Conservation (phyloP, 2,329 filamentous ascomycete species). For the Xylariaceae sp. region DNA sequence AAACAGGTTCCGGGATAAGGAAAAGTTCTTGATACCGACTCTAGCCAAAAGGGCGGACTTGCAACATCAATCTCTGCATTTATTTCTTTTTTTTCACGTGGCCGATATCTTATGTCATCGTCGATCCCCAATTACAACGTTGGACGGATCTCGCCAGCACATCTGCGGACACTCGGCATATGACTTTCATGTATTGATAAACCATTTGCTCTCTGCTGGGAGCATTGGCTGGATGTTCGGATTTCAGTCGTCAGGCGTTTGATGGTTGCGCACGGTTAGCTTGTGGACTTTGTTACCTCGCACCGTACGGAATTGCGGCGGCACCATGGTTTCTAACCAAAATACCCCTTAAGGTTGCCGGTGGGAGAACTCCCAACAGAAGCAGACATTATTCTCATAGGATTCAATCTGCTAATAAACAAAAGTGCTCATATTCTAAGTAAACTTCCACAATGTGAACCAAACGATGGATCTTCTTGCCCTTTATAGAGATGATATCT, state of each 20-base stretch:
- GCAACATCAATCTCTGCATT: conserved; percentile 42
- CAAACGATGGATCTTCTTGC: conserved; percentile 15
- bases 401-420: conserved; percentile 42
- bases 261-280: conserved; percentile 42
- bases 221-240: conserved; percentile 38
- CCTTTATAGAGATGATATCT: not conserved
- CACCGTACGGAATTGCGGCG: conserved; percentile 43
- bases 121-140: conserved; percentile 20
- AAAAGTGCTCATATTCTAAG: conserved; percentile 32
- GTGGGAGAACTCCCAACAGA: conserved; percentile 36
- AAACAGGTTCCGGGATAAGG: conserved; percentile 40
- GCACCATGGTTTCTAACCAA: conserved; percentile 44
- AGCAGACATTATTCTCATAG: conserved; percentile 41
- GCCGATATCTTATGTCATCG: conserved; percentile 26
- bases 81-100: conserved; percentile 29
- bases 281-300: conserved; percentile 38
- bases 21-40: conserved; percentile 42
- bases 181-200: conserved; percentile 44
- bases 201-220: conserved; percentile 39
- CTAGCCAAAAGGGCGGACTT: conserved; percentile 27
- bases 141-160: conserved; percentile 29
- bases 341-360: conserved; percentile 43
- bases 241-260: conserved; percentile 43
- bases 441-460: not conserved
- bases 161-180: conserved; percentile 32